phyloP scores from a whole-genome alignment of 1,284 basidiomycete species.

The Apiotrichum sp. region DNA sequence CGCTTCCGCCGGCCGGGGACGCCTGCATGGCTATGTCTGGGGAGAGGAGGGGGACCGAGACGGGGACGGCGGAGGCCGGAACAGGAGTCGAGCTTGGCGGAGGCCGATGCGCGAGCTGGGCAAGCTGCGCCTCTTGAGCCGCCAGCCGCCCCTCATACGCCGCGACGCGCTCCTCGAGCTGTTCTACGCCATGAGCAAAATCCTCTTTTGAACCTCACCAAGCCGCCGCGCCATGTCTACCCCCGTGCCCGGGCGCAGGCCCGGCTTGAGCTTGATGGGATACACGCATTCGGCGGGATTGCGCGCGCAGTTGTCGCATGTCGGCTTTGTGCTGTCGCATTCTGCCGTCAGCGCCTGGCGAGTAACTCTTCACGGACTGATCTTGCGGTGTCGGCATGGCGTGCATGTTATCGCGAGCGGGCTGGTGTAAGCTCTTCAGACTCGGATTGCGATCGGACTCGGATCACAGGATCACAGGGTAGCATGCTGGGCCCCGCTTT shows the following conservation, averaged over 20 bases:
- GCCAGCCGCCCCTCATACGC: slow-evolving; percentile 28
- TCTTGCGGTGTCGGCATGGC: slow-evolving; percentile 17
- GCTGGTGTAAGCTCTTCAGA: not conserved
- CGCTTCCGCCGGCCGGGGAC: slow-evolving; percentile 25
- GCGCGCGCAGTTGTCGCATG: slow-evolving; percentile 45
- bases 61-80: not conserved
- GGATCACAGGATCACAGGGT: too few species aligned
- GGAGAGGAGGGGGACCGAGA: not conserved
- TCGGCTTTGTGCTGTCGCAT: slow-evolving; percentile 45
- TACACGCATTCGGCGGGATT: slow-evolving; percentile 40
- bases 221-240: slow-evolving; percentile 41
- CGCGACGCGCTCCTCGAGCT: slow-evolving; percentile 35
- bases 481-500: too few species aligned
- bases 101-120: slow-evolving; percentile 17
- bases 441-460: too few species aligned
- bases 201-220: slow-evolving; percentile 22
- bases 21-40: slow-evolving; percentile 15
- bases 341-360: slow-evolving; percentile 3
- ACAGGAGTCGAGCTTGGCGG: not conserved
- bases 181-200: slow-evolving; percentile 17
- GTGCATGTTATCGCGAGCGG: slow-evolving; percentile 19
- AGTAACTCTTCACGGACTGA: slow-evolving; percentile 4
- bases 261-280: slow-evolving; percentile 44
- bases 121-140: slow-evolving; percentile 33
- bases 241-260: slow-evolving; percentile 43